These are phyloP conservation scores for Fragilaria crotonensis DNA, from an alignment of 108 stramenopile genomes.

Conservation along the genomic window DNA sequence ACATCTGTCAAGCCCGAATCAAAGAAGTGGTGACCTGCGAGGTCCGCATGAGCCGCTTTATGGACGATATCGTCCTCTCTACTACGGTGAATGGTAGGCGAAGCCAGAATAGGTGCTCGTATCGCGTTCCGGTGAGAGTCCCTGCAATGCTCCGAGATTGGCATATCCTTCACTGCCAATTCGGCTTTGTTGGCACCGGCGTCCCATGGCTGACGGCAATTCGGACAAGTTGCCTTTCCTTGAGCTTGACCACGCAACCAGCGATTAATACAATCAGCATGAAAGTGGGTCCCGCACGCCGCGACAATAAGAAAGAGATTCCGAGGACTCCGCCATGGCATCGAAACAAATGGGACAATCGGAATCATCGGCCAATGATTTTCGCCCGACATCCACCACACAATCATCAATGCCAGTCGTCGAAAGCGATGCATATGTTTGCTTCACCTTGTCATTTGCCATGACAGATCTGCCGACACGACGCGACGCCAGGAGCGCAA, in stretches of 20 bases:
- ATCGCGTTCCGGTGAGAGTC: no score
- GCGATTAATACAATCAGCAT: constrained; percentile 17
- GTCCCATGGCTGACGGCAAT: constrained; percentile 26
- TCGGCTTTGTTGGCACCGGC: neutral
- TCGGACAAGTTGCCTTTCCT: constrained; percentile 28
- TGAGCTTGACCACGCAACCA: constrained; percentile 10
- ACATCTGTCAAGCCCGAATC: no score
- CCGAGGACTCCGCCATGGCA: neutral
- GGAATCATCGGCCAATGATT: neutral
- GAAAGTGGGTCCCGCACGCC: constrained; percentile 31
- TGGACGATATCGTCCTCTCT: no score
- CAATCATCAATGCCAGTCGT: neutral
- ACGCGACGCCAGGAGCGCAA: constrained; percentile 8
- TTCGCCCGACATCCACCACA: neutral
- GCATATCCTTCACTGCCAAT: constrained; percentile 13
- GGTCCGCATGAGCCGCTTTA: no score
- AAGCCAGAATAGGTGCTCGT: no score
- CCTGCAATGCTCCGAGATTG: constrained; percentile 32
- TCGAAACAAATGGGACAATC: constrained; percentile 53
- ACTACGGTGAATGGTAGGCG: no score
- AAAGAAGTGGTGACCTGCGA: no score
- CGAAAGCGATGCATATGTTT: constrained; percentile 11
- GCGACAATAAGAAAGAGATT: constrained; percentile 19
- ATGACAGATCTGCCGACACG: constrained; percentile 15
- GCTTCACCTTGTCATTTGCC: constrained; percentile 25